Evolutionary conservation across 306 rosid genomes (phyloP).

Genomic region (Vicia villosa): DNA sequence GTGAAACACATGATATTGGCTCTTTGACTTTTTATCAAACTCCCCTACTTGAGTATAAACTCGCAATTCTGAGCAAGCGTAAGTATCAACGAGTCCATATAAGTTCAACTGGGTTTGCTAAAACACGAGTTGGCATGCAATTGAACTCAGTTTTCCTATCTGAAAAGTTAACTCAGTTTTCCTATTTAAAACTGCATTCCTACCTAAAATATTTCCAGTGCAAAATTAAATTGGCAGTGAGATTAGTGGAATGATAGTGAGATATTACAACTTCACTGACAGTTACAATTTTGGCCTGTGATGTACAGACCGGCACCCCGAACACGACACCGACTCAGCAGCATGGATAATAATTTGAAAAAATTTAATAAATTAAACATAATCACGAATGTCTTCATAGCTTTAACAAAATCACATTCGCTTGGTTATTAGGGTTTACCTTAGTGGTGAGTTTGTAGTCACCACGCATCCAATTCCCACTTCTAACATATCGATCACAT

Average conservation of each 20-base stretch:
- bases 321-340: too few relatives aligned
- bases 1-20: not conserved
- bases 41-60: not conserved
- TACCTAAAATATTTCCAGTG: not conserved
- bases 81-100: too few relatives aligned
- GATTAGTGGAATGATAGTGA: not conserved
- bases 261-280: too few relatives aligned
- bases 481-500: slow-evolving; percentile 64
- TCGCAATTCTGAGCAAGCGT: not conserved
- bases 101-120: not conserved
- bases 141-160: not conserved
- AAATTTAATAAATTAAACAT: too few relatives aligned
- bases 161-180: not conserved
- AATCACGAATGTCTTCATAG: not conserved
- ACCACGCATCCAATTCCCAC: slow-evolving; percentile 70
- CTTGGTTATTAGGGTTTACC: slow-evolving; percentile 40
- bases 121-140: not conserved
- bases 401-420: not conserved
- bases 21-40: not conserved
- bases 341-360: too few relatives aligned
- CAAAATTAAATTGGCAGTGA: not conserved
- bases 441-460: slow-evolving; percentile 64
- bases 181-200: not conserved
- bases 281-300: not conserved
- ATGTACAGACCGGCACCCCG: too few relatives aligned